Evolutionary conservation across 805 yeast species (phyloP), one percentile per base, ranked within the genome.

Genomic region (Metschnikowia gelsemii): DNA sequence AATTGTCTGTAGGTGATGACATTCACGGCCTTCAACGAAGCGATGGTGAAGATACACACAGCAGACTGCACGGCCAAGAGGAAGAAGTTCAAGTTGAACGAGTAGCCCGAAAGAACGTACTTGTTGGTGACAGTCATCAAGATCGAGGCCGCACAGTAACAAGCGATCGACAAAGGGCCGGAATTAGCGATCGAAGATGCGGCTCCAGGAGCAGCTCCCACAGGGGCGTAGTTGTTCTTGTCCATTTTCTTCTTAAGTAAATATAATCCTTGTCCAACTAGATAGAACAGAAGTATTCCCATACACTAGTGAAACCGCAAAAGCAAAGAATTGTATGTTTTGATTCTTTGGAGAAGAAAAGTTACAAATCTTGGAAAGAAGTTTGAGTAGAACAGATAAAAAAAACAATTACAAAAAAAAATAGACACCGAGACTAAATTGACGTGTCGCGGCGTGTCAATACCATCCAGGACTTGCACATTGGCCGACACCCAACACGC

Each of bases 71-170:
- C 82, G 30, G 95, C 95, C 63, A 93, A 73, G 59, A 91, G 75
- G 57, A 93, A 82, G 61, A 89, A 89, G 74, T 89, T 89, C 78
- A 93, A 78, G 62, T 83, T 76, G 62, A 85, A 80, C 21, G 75
- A 69, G 53, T 73, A 75, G 21, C 85, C 88, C 18, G 86, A 78
- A 45, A 93, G 84, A 45, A 93, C 98, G 61, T 82, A 91, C 70
- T 93, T 93, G 77, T 93, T 93, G 46, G 98, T 90, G 48, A 90
- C 89, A 22, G 99, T 93, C 99, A 93, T 93, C 63, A 93, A 71
- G 54, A 93, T 93, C 18, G 99, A 93, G 17, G 99, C 87, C 41
- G 76, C 73, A 76, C 99, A 93, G 79, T 93, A 93, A 26, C 85
- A 76, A 45, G 82, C 60, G 55, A 87, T 86, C 36, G 95, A 84